These are phyloP conservation scores for Penicillium robsamsonii DNA, from an alignment of 495 filamentous ascomycete genomes.

Conservation along the genomic window DNA sequence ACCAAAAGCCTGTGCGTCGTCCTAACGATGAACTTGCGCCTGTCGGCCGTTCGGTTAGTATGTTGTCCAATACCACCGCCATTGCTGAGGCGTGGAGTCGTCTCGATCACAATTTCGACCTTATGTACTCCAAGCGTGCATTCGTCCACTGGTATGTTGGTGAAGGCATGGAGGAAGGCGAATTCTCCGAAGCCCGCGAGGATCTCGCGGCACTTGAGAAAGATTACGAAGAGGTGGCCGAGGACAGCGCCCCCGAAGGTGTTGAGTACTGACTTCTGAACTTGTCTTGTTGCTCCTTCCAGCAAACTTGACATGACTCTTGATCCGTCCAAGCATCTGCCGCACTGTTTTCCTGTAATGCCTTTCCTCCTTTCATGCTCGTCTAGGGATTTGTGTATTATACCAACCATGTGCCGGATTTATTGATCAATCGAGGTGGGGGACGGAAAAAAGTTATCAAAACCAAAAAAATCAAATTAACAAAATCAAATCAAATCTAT, in stretches of 20 bases:
- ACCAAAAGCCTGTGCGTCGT: constrained; percentile 81
- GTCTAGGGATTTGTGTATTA: background rate
- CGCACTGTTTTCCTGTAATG: background rate
- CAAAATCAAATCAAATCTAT: background rate
- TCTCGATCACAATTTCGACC: constrained; percentile 90
- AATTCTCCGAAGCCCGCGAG: constrained; percentile 88
- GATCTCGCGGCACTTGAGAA: constrained; percentile 85
- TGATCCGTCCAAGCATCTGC: constrained; percentile 27
- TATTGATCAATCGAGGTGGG: background rate
- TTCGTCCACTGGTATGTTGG: constrained; percentile 97
- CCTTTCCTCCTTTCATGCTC: background rate
- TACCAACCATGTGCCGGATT: background rate
- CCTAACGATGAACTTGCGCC: constrained; percentile 74
- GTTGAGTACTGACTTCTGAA: constrained; percentile 61
- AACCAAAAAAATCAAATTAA: background rate
- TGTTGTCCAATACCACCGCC: constrained; percentile 90
- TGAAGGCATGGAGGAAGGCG: constrained; percentile 94
- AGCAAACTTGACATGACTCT: constrained; percentile 22
- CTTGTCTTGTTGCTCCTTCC: constrained; percentile 2
- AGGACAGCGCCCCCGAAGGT: constrained; percentile 62
- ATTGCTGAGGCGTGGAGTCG: constrained; percentile 89
- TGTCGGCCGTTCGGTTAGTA: constrained; percentile 83
- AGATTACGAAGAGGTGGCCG: constrained; percentile 90
- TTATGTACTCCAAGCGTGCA: constrained; percentile 95
- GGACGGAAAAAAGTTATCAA: background rate